Evolutionary conservation across 805 yeast species (phyloP), one percentile per base, ranked within the genome.

Genomic region (Candida germanica): DNA sequence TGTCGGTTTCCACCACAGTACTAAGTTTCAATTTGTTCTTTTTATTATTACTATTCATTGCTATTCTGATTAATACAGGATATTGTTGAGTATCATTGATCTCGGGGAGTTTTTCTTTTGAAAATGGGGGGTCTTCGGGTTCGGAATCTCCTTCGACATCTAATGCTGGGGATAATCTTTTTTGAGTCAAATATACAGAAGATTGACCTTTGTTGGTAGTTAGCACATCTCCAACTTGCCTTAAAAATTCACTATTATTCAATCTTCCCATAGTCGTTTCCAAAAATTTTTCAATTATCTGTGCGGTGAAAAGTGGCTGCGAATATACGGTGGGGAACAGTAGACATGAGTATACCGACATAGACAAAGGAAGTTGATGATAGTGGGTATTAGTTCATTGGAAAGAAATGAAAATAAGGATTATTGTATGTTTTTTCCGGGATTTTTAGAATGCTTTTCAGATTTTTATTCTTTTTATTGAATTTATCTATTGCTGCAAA

Each of bases 11-110:
- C 5, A 89, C 88, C 9, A 81, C 75, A 0, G 97, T 88, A 18
- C 88, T 77, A 21, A 82, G 56, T 51, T 85, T 85, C n/a, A 58
- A 51, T 48, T 78, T 78, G 39, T 64, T 60, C 12, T 64, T 54
- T 49, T 75, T 75, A n/a, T 39, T 38, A 5, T 49, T 64, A 14
- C 41, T 46, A 21, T 85, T 85, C 58, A 77, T 71, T 0, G 85
- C 64, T 35, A 84, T 75, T 56, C 96, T 74, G 44, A 88, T 71
- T 30, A 88, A 61, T 2, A 88, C 62, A 5, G 86, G 75, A 49
- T 79, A 85, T 30, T 71, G 59, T 25, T 56, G 51, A 9, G 52
- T 48, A 43, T 66, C 73, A 10, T 36, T 42, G 15, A 50, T 40
- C 16, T 20, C 16, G n/a, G n/a, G n/a, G n/a, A n/a, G n/a, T n/a